These are phyloP conservation scores for Lasiosphaeris hirsuta DNA, from an alignment of 495 filamentous ascomycete species.

Conservation along the genomic window DNA sequence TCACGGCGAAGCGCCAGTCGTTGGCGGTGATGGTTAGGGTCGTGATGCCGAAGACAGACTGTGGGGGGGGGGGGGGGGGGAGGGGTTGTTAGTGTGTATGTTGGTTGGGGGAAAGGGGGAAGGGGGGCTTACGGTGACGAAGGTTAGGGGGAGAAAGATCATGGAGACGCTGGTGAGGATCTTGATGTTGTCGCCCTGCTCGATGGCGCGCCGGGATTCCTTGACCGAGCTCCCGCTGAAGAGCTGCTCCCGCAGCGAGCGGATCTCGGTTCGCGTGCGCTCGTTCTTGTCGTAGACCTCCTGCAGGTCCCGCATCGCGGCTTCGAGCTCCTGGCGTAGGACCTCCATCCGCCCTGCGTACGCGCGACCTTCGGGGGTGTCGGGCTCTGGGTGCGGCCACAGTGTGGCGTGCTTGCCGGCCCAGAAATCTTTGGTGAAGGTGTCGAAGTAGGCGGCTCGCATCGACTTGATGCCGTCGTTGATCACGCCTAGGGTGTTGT, in stretches of 20 bases:
- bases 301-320: constrained; percentile 22
- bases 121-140: constrained; percentile 29
- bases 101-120: not conserved
- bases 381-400: constrained; percentile 26
- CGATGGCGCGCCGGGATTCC: constrained; percentile 31
- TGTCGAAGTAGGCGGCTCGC: constrained; percentile 43
- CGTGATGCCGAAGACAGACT: constrained; percentile 8
- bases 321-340: constrained; percentile 27
- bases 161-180: constrained; percentile 39
- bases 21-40: constrained; percentile 21
- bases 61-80: too few relatives aligned
- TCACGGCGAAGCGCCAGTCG: constrained; percentile 32
- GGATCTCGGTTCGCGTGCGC: constrained; percentile 28
- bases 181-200: constrained; percentile 40
- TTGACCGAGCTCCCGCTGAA: constrained; percentile 34
- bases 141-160: constrained; percentile 41
- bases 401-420: constrained; percentile 43
- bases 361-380: constrained; percentile 8
- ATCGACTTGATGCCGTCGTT: constrained; percentile 55
- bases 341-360: constrained; percentile 19
- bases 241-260: constrained; percentile 31
- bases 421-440: constrained; percentile 52
- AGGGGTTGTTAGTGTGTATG: not conserved
- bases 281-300: constrained; percentile 26
- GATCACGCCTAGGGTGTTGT: constrained; percentile 53